These are phyloP conservation scores for Alternaria brassicicola DNA, from an alignment of 2,329 filamentous ascomycete species.

Conservation along the genomic window DNA sequence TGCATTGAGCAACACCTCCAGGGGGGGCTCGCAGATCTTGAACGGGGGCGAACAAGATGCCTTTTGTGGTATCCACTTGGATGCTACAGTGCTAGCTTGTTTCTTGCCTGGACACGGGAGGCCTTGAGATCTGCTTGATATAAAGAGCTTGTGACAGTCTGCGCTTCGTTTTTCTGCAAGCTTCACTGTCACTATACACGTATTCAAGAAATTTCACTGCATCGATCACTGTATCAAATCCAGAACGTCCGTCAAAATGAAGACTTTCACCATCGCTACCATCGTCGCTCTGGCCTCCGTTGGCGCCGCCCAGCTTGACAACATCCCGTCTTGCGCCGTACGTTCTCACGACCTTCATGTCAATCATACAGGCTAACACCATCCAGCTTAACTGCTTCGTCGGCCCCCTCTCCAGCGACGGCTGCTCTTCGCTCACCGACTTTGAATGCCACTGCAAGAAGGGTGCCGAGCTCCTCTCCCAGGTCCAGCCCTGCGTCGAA, in stretches of 20 bases:
- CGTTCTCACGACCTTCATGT: conserved; percentile 16
- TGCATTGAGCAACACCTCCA: conserved; percentile 18
- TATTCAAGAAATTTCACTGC: conserved; percentile 21
- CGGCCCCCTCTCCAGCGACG: conserved; percentile 49
- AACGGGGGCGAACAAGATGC: conserved; percentile 13
- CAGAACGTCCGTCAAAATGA: conserved; percentile 41
- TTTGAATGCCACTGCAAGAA: conserved; percentile 50
- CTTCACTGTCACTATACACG: conserved; percentile 22
- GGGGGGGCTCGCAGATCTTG: conserved; percentile 23
- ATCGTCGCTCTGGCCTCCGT: conserved; percentile 53
- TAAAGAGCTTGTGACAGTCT: conserved; percentile 25
- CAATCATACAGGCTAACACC: conserved; percentile 23
- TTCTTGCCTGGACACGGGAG: conserved; percentile 13
- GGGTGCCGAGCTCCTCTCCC: conserved; percentile 48
- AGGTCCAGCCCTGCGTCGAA: conserved; percentile 56
- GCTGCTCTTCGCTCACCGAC: conserved; percentile 55
- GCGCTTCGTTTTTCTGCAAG: conserved; percentile 6
- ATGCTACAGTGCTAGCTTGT: conserved; percentile 23
- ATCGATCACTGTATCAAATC: conserved; percentile 11
- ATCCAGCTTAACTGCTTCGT: conserved; percentile 57
- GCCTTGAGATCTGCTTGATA: conserved; percentile 18
- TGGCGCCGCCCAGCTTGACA: conserved; percentile 53
- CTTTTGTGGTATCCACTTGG: conserved; percentile 10
- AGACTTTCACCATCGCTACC: conserved; percentile 46
- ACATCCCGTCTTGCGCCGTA: conserved; percentile 57